These are phyloP conservation scores for Tolypocladium pustulatum DNA, from an alignment of 2,329 filamentous ascomycete genomes.

Conservation along the genomic window DNA sequence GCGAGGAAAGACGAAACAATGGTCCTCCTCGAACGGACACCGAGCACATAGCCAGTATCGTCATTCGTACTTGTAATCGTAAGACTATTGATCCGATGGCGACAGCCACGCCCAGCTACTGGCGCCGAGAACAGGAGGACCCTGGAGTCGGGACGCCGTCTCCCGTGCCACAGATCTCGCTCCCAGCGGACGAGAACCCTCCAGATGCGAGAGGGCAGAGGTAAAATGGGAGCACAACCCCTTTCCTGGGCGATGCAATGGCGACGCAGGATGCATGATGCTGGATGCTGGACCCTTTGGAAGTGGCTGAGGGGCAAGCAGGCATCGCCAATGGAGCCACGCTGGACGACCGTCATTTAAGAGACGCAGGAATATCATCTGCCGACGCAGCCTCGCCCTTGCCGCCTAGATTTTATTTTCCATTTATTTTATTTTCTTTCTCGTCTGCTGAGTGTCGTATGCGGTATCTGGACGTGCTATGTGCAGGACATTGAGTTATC, in stretches of 20 bases:
- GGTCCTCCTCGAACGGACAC: background rate
- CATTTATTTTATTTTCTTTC: background rate
- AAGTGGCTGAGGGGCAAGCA: conserved; percentile 1
- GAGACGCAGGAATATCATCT: background rate
- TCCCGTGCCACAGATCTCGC: background rate
- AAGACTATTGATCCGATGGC: background rate
- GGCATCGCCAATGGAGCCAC: conserved; percentile 4
- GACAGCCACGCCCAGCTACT: background rate
- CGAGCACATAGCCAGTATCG: background rate
- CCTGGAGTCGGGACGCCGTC: background rate
- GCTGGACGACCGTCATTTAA: background rate
- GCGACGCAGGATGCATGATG: background rate
- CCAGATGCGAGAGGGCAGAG: background rate
- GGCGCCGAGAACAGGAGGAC: background rate
- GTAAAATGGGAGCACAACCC: background rate
- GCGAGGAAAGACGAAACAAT: background rate
- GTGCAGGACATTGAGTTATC: background rate
- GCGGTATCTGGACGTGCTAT: background rate
- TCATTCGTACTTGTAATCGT: background rate
- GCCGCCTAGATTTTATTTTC: background rate
- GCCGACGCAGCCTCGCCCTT: background rate
- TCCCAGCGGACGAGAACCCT: background rate
- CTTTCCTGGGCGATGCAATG: background rate
- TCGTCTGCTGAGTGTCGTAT: background rate
- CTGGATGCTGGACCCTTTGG: background rate